Base-by-base conservation (phyloP, 1,284 basidiomycete species). In the Mrakiaceae sp. region DNA sequence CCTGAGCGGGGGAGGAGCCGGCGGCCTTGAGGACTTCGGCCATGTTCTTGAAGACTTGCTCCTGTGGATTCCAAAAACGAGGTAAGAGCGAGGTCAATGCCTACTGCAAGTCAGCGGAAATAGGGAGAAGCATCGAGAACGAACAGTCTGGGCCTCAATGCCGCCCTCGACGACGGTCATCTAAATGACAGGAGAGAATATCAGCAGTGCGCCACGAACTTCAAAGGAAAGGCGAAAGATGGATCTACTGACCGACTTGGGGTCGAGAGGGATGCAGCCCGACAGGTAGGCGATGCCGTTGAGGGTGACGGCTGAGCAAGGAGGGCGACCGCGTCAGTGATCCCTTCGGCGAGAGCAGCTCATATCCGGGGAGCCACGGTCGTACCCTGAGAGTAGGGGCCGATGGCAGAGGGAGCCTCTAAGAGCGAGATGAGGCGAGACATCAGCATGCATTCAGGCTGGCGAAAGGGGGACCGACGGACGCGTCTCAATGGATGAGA, bases 281-380 rank as follows among this genome's bases (percentile, higher is more conserved):
- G 90, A 95, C 58, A 86, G 81, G 79, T 94, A 97, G 70, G 96
- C 84, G 64, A 93, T 81, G 70, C 89, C 85, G 66, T 90, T 90
- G 69, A 84, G 82, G 72, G 88, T 88, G 77, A 93, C 83, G 8
- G 87, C 92, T 27, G 27, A 27, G 27, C 27, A 27, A 27, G 27
- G 27, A 27, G 27, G 27, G 27, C 78, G 90, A 4, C 52, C 12
- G 16, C n/a, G 52, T 67, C 53, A 68, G 70, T 47, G 9, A 46
- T 44, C 55, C 10, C 42, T 43, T 40, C 40, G 50, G 40, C 27
- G 14, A 46, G 12, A 10, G 49, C 44, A 7, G 44, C 14, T 11
- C 2, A 42, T 46, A 3, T 60, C 4, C 39, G 65, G 49, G 52
- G 63, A 74, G 73, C 27, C 27, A 2, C 27, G 27, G 27, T 27